Evolutionary conservation across 2,329 filamentous ascomycete species (phyloP).

Genomic region (Epichloe typhina): DNA sequence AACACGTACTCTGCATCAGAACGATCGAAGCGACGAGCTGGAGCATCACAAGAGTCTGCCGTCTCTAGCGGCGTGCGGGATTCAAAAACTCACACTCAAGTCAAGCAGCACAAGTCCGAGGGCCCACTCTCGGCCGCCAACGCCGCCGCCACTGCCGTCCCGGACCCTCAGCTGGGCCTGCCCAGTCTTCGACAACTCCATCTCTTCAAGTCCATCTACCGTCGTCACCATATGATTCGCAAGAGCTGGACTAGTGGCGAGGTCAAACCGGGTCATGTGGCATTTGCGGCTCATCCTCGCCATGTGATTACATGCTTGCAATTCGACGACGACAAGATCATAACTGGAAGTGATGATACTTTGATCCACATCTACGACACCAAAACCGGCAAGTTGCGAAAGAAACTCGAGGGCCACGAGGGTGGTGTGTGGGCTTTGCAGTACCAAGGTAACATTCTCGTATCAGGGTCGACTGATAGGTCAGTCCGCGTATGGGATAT

Average conservation of each 20-base stretch:
- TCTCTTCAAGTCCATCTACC: constrained; percentile 92
- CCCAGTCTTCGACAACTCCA: constrained; percentile 71
- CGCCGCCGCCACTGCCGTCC: constrained; percentile 69
- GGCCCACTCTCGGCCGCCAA: constrained; percentile 79
- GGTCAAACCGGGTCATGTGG: constrained; percentile 77
- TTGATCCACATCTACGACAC: constrained; percentile 98
- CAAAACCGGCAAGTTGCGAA: constrained; percentile 75
- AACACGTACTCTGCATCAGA: constrained; percentile 32
- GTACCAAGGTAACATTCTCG: constrained; percentile 87
- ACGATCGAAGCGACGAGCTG: constrained; percentile 40
- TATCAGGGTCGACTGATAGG: constrained; percentile 90
- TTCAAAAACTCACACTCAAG: constrained; percentile 24
- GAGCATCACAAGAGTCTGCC: constrained; percentile 26
- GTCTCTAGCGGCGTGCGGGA: constrained; percentile 26
- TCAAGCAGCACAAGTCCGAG: constrained; percentile 48
- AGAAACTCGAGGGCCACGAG: constrained; percentile 82
- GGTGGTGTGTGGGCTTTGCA: constrained; percentile 96
- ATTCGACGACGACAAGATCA: constrained; percentile 95
- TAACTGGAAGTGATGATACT: constrained; percentile 94
- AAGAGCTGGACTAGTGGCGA: constrained; percentile 84
- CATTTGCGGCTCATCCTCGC: constrained; percentile 88
- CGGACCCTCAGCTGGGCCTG: constrained; percentile 68
- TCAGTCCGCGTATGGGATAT: constrained; percentile 99
- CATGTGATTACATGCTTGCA: constrained; percentile 97
- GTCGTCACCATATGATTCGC: constrained; percentile 80